Evolutionary conservation across 1,139 yeast genomes (phyloP).

Genomic region (Blastobotrys ciferrii): DNA sequence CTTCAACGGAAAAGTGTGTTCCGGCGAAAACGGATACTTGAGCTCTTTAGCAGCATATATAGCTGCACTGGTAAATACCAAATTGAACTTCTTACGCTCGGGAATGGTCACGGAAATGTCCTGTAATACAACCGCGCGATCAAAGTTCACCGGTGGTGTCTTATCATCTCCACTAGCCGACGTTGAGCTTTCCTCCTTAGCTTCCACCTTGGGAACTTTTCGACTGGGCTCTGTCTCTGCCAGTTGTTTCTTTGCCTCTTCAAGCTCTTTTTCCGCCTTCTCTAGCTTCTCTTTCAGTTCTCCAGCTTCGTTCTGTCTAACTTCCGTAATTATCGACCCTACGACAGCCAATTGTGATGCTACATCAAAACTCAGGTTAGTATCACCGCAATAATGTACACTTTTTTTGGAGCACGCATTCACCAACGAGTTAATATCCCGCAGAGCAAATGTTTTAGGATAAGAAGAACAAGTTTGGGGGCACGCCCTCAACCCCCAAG

Average conservation of each 20-base stretch:
- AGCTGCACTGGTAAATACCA: constrained; percentile 23
- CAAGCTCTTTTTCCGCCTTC: constrained; percentile 8
- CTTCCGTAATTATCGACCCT: neutral
- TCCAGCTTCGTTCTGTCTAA: neutral
- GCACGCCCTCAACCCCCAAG: no score
- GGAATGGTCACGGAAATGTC: constrained; percentile 32
- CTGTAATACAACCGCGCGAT: constrained; percentile 14
- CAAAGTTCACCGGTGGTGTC: constrained; percentile 6
- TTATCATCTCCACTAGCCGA: constrained; percentile 7
- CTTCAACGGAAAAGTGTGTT: constrained; percentile 11
- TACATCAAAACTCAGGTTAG: no score
- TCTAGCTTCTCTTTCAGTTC: neutral
- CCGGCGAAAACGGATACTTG: constrained; percentile 8
- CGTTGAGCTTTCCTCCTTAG: neutral
- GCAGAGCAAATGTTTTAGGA: no score
- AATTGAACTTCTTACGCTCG: constrained; percentile 31
- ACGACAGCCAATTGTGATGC: neutral
- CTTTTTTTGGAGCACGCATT: no score
- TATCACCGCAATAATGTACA: no score
- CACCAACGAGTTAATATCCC: no score
- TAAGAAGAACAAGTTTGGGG: no score
- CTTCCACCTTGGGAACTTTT: neutral
- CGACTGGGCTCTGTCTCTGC: constrained; percentile 1
- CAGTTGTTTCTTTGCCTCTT: constrained; percentile 4
- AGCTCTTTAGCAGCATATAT: constrained; percentile 17